A percentile compares a stretch with the other conserved stretches of the same genome.
Conservation (phyloP, 2,329 filamentous ascomycete genomes). For the Blumeria graminis region DNA sequence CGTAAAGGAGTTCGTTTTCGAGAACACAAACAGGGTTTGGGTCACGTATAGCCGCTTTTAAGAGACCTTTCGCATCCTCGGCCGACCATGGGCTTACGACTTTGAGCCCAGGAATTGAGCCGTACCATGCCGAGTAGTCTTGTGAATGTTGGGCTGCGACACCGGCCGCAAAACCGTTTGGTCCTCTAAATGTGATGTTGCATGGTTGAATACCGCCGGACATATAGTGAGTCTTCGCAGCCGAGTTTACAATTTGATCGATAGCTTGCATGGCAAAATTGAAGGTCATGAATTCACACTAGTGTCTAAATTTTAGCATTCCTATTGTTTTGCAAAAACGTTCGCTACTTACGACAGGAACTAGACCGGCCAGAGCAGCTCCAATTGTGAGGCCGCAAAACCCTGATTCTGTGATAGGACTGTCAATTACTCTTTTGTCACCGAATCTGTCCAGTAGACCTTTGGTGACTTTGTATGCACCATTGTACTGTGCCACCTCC, state of each 20-base stretch:
- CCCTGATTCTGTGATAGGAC: slow-evolving; percentile 91
- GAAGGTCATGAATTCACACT: slow-evolving; percentile 99
- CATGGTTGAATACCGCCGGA: slow-evolving; percentile 97
- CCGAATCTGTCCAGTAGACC: slow-evolving; percentile 91
- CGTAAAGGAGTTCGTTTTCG: slow-evolving; percentile 80
- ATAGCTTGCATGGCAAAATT: slow-evolving; percentile 99
- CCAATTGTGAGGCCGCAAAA: slow-evolving; percentile 87
- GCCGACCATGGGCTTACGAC: slow-evolving; percentile 90
- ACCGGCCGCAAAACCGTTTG: slow-evolving; percentile 91
- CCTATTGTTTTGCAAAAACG: slow-evolving; percentile 2
- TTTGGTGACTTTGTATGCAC: slow-evolving; percentile 99
- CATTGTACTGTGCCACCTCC: slow-evolving; percentile 99
- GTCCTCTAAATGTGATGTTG: slow-evolving; percentile 98
- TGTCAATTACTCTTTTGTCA: slow-evolving; percentile 92
- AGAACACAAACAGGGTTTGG: slow-evolving; percentile 88
- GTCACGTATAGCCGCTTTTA: slow-evolving; percentile 95
- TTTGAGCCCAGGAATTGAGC: slow-evolving; percentile 91
- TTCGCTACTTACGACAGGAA: slow-evolving; percentile 54
- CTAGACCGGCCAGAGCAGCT: slow-evolving; percentile 78
- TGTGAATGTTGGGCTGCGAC: slow-evolving; percentile 96
- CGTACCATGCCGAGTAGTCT: slow-evolving; percentile 97
- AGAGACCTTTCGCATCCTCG: slow-evolving; percentile 91
- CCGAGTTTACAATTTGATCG: slow-evolving; percentile 98
- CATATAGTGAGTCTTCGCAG: slow-evolving; percentile 99
- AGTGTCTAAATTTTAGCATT: slow-evolving; percentile 7